phyloP scores from a whole-genome alignment of 345 rosid genomes.

The Syzygium grande region DNA sequence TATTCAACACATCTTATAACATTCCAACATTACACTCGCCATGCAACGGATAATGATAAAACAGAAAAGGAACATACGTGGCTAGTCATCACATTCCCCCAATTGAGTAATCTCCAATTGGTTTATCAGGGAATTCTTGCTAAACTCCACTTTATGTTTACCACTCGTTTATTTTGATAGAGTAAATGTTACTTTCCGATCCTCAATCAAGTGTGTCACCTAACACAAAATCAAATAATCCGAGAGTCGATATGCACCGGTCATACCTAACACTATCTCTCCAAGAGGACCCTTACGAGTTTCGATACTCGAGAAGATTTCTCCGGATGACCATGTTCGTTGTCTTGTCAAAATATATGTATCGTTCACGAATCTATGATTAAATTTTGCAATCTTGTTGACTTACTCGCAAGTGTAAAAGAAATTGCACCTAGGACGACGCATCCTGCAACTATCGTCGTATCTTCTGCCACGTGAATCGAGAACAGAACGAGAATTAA shows the following conservation, averaged over 20 bases:
- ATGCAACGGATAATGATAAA: too few relatives aligned
- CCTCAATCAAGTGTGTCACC: accelerated
- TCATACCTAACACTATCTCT: neutral
- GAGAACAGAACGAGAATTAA: neutral
- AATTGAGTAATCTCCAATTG: neutral
- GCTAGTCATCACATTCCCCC: neutral
- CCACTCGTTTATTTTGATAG: neutral
- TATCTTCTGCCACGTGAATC: neutral
- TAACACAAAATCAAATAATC: neutral
- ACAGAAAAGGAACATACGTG: too few relatives aligned
- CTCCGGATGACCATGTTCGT: neutral
- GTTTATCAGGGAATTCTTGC: neutral
- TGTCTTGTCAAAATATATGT: neutral
- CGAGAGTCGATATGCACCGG: neutral
- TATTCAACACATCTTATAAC: neutral
- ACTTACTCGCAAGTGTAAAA: neutral
- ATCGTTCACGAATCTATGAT: neutral
- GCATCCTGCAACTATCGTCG: neutral
- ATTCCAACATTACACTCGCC: too few relatives aligned
- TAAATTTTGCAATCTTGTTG: neutral
- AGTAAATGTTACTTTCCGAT: neutral
- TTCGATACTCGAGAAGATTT: neutral
- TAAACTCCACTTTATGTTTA: neutral
- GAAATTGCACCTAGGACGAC: neutral
- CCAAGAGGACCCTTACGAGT: neutral